Conservation (phyloP, 2,329 filamentous ascomycete species). For the Hymenoscyphus scutula region DNA sequence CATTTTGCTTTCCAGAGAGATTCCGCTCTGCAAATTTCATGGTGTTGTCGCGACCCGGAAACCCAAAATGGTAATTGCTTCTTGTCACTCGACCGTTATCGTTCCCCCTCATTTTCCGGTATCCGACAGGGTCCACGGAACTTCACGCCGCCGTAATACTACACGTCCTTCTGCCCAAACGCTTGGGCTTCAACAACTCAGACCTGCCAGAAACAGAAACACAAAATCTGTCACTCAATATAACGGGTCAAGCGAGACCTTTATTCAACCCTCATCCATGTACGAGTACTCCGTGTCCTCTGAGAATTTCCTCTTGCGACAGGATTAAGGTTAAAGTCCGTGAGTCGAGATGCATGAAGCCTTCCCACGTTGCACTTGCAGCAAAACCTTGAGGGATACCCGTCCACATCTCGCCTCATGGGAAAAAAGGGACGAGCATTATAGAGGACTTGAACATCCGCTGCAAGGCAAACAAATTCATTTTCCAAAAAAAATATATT, state of each 20-base stretch:
- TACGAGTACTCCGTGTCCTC: too few species aligned
- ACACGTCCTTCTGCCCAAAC: conserved; percentile 5
- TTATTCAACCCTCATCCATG: conserved; percentile 4
- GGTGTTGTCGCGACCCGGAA: not conserved
- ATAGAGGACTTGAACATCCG: conserved; percentile 7
- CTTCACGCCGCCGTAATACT: conserved; percentile 14
- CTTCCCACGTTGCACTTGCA: conserved; percentile 11
- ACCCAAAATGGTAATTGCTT: not conserved
- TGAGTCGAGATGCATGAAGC: conserved; percentile 10
- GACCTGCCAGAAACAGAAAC: conserved; percentile 22
- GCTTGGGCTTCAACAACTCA: conserved; percentile 13
- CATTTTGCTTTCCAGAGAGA: not conserved
- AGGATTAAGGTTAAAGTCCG: conserved; percentile 11
- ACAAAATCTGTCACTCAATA: conserved; percentile 16
- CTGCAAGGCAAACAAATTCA: too few species aligned
- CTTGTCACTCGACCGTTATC: conserved; percentile 1
- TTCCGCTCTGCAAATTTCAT: not conserved
- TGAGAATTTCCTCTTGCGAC: not conserved
- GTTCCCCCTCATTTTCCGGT: conserved; percentile 12
- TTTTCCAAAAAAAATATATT: conserved; percentile 9
- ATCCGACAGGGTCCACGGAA: conserved; percentile 17
- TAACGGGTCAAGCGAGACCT: not conserved
- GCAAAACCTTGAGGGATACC: not conserved
- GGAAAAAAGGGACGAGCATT: conserved; percentile 3
- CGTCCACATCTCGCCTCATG: conserved; percentile 4